Evolutionary conservation across 768 basidiomycete genomes (phyloP).

Genomic region (Naganishia randhawae): DNA sequence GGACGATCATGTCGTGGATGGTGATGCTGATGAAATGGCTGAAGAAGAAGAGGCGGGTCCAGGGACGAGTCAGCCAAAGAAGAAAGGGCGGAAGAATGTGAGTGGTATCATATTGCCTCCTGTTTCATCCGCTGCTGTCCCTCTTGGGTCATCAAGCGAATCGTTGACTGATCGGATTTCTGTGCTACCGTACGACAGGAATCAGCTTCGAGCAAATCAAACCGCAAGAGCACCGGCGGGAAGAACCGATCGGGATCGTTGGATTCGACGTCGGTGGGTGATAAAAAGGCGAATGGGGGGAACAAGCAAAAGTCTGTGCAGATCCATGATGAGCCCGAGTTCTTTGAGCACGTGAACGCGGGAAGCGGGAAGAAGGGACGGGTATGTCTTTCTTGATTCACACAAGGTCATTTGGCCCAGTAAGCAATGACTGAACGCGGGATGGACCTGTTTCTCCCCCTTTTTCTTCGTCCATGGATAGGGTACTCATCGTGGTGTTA

Average conservation of each 20-base stretch:
- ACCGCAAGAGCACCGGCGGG: not conserved
- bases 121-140: not conserved
- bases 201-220: conserved; percentile 1
- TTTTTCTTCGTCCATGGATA: not conserved
- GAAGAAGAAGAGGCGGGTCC: not conserved
- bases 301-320: conserved; percentile 17
- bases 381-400: not conserved
- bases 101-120: not conserved
- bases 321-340: conserved; percentile 10
- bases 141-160: not conserved
- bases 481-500: conserved; percentile 3
- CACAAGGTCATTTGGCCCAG: no score
- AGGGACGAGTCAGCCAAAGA: conserved; percentile 4
- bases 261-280: not conserved
- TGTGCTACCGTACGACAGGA: not conserved
- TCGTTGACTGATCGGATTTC: not conserved
- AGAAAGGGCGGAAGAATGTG: conserved; percentile 18
- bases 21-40: no score
- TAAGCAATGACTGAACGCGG: no score
- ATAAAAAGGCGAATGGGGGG: not conserved
- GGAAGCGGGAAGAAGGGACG: conserved; percentile 9
- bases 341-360: not conserved
- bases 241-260: conserved; percentile 11
- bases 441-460: not conserved
- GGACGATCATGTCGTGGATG: not conserved